Base-by-base conservation (phyloP, 257 asterid species). In the Gentiana dahurica region DNA sequence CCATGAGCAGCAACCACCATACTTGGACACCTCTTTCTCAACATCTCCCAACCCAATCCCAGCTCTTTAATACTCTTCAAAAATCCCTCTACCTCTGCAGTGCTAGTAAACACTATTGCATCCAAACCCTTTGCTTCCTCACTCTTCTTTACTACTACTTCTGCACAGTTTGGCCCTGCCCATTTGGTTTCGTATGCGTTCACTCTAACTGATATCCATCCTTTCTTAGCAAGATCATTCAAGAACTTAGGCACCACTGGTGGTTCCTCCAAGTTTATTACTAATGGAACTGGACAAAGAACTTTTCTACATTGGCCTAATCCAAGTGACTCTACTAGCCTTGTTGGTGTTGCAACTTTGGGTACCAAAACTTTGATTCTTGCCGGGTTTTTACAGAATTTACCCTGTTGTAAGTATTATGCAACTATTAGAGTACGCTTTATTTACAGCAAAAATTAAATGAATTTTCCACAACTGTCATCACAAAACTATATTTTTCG, bases 1-100 rank as follows among this genome's bases (percentile, higher is more conserved):
- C 96, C 95, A 47, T 87, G 95, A 39, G 94, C 94, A 32, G 88
- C 96, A 73, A 65, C 90, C 60, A 88, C 69, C 85, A 82, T 75
- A 58, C 70, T 51, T 41, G 95, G 97, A 35, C 85, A 83, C 78
- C 79, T 77, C 77, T 65, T 51, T 78, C 89, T 66, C 67, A 85
- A 73, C 85, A 55, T 67, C 50, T 67, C 81, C 94, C 97, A 88
- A 69, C 73, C 69, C 75, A 82, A 48, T 33, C 94, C 91, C 59
- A 81, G 53, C 49, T 70, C 82, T 49, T 36, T 74, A 84, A 88
- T 65, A 71, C 96, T 71, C 79, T 77, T 85, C 88, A 88, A 65
- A 46, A 88, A 58, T 68, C 95, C 95, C 67, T 88, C 95, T 62
- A 88, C 95, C 79, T 88, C 96, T 9, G 73, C 96, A 8, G 79